Base-by-base conservation (phyloP, 257 asterid species). In the Jacaranda copaia region DNA sequence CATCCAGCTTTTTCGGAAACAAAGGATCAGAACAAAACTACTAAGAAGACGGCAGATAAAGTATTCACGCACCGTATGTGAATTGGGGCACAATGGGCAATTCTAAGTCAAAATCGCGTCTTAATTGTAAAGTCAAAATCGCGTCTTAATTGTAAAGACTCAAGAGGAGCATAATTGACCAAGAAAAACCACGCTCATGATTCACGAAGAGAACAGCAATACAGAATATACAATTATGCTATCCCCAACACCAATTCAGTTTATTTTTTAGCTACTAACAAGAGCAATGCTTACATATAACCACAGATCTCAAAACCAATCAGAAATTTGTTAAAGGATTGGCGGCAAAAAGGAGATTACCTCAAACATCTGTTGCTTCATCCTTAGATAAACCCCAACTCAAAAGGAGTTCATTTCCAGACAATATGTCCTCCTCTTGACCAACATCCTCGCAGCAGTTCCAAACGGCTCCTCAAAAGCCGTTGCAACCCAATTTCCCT, bases 341-440 rank as follows among this genome's bases (percentile, higher is more conserved):
- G 8, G 45, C 16, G 74, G 16, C 38, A 46, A 73, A 69, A 43
- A 2, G 1, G 40, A 16, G 36, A 61, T 6, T 85, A 87, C 91
- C 90, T 82, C 79, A 68, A 70, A 58, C 75, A 78, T 62, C 40
- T 49, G n/a, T 55, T 36, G 3, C 16, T 55, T 51, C 60, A 78
- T 45, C 59, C 64, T 62, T n/a, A 42, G 67, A 19, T 72, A 66
- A 68, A 36, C 48, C 46, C 51, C 57, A 39, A 19, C 19, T 85
- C 83, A 90, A 72, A 90, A 90, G 19, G 96, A 90, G 86, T 90
- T 90, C 96, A 90, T 90, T 64, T 90, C 96, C 49, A 90, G 83
- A 76, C 96, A 88, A 76, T 90, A 90, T n/a, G 92, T 90, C 81
- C 89, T 90, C 89, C 96, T 81, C 85, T 85, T 90, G 43, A 88